Evolutionary conservation across 495 filamentous ascomycete species (phyloP), one percentile per base, ranked within the genome.

Genomic region (Podospora conica): DNA sequence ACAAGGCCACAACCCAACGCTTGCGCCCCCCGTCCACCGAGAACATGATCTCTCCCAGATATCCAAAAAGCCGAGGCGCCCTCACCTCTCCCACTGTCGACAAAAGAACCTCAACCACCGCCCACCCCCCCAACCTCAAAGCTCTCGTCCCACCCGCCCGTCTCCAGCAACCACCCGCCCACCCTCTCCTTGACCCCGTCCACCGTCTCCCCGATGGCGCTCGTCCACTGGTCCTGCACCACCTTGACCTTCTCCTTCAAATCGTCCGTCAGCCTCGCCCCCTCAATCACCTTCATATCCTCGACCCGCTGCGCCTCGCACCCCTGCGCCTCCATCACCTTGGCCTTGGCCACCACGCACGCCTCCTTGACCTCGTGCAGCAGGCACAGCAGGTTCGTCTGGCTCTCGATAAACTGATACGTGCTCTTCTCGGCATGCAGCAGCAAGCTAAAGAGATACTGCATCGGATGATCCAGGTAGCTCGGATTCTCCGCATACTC

Each of bases 401-500:
- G 94, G 3, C 84, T 88, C 80, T 98, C 95, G 66, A 98, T 97
- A 77, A 95, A 97, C 77, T 97, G 94, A 72, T 96, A 97, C 24
- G 90, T 92, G 61, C 87, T 90, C 77, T 91, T 95, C 75, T 95
- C 91, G 5, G 93, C 91, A 71, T 97, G 93, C 18, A 84, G 81
- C 20, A 98, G 82, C 61, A 98, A 81, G 24, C 85, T 87, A 71
- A 91, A 91, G 1, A 98, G 84, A 70, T 98, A 98, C 75, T 96
- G 90, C 71, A 96, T 71, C 40, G 95, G 95, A 73, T 91, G 88
- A 0, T 83, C 76, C 61, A 85, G 80, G 72, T 96, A 97, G 40
- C 79, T 80, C 0, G 92, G 93, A 71, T 93, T 96, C 80, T 98
- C 95, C 11, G 86, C 85, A 68, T 87, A 91, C 75, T 98, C 95